Evolutionary conservation across 129 eudicot genomes (phyloP), one percentile per base, ranked within the genome.

Genomic region (Kitagawia praeruptora): DNA sequence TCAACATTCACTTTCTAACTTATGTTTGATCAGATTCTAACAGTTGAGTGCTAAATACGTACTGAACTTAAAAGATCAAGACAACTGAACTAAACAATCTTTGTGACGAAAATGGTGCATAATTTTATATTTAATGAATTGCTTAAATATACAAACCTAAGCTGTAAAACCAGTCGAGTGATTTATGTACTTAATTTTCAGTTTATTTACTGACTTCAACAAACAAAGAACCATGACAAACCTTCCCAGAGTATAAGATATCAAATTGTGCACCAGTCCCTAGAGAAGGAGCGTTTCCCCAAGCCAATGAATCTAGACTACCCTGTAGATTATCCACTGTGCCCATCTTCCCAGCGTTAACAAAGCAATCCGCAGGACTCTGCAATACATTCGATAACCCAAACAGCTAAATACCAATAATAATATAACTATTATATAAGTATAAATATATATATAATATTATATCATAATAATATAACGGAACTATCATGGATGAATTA

Each of bases 191-290:
- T 31, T 7, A 31, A 18, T 12, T 15, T 34, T 70, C 27, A 31
- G 27, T 70, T 70, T 37, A 31, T 12, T 67, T 15, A 38, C 12
- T 16, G 18, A 39, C 38, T 27, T 27, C 70, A 64, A n/a, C 70
- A 61, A 10, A 25, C 38, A 64, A 31, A 28, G 9, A 64, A 11
- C 40, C 8, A 64, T 64, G 40, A 64, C 75, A 39, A 0, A 95
- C 98, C 98, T 95, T 87, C 58, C 92, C 85, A 16, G 87, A 83
- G 70, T 86, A 90, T 28, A 92, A n/a, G 31, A 95, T 82, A 19
- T 95, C 98, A 38, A 95, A 95, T 38, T 74, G 80, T 58, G 81
- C 86, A 80, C 97, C 97, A 16, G 98, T 92, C 73, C 98, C 98
- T 4, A 95, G 77, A 27, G 92, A 81, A 0, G 98, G 98, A 76